Evolutionary conservation across 2,329 filamentous ascomycete genomes (phyloP), one percentile per base, ranked within the genome.

Genomic region (Fusarium sp.): DNA sequence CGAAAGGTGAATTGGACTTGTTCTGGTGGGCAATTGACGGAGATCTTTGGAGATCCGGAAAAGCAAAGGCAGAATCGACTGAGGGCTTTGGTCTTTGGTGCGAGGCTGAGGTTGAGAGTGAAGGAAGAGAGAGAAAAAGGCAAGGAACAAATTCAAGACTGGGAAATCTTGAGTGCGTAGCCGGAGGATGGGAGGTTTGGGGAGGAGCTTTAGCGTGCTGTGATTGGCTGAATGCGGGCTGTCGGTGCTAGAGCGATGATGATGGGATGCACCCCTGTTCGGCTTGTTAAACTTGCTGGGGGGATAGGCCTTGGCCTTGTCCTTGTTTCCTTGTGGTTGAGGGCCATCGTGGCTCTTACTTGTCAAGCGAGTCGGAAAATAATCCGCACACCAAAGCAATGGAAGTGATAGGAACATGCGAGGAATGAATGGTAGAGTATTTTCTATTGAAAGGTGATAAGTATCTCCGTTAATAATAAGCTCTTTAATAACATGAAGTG

Each of bases 151-250:
- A 67, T 65, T 71, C 67, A 35, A 71, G 61, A 62, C 65, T 56
- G 57, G 71, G 72, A 74, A 74, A 74, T 74, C 61, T 73, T 72
- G 70, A 53, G 65, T 74, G 72, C 72, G 72, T 74, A 74, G 72
- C 72, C 72, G 72, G 72, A 74, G 72, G 62, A 74, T 71, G 70
- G 72, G 72, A 74, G 71, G 72, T 72, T 74, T 64, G 45, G 67
- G 71, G 62, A 68, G 62, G 54, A 74, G 72, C 72, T 74, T 67
- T 67, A 47, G 46, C 46, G 28, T 55, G 15, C 26, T 41, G 32
- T 74, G 65, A 74, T 74, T 74, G 72, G 72, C 24, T 48, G 45
- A 47, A 49, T 33, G 53, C 41, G 43, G 45, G 19, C 53, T 58
- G 46, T 63, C 62, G 61, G 59, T 70, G 30, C 55, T 63, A 51